Evolutionary conservation across 352 stramenopile species (phyloP).

Genomic region (Sclerospora graminicola): DNA sequence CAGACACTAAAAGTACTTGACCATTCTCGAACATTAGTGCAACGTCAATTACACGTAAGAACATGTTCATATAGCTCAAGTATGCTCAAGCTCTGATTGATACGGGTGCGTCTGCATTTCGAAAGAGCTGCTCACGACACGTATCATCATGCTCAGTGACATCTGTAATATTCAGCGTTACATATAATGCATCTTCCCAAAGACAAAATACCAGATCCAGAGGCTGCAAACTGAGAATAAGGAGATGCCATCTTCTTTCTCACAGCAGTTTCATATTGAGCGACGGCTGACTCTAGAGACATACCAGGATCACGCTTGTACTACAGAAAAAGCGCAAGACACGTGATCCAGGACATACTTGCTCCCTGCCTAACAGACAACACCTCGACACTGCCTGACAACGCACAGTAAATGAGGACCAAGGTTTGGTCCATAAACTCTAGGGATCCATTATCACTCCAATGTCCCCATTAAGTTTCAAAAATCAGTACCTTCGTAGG

Average conservation of each 20-base stretch:
- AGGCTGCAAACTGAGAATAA: constrained; percentile 21
- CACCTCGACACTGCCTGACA: constrained; percentile 50
- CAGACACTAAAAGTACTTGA: no score
- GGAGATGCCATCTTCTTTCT: constrained; percentile 27
- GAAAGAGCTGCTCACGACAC: constrained; percentile 49
- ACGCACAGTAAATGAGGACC: constrained; percentile 51
- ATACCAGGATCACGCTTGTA: constrained; percentile 36
- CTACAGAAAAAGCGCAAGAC: constrained; percentile 52
- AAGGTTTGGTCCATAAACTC: constrained; percentile 51
- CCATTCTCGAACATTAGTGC: no score
- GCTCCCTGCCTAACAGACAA: constrained; percentile 40
- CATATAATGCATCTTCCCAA: constrained; percentile 69
- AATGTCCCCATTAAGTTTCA: constrained; percentile 39
- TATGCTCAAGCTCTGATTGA: no score
- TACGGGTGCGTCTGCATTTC: constrained; percentile 46
- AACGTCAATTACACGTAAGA: no score
- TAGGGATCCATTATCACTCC: constrained; percentile 37
- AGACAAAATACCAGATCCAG: constrained; percentile 20
- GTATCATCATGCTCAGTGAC: constrained; percentile 42
- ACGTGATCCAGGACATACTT: constrained; percentile 44
- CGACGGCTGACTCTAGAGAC: constrained; percentile 35
- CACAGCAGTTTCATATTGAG: constrained; percentile 31
- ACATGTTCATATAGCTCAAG: no score
- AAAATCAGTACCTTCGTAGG: constrained; percentile 45
- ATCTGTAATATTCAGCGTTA: constrained; percentile 66